Evolutionary conservation across 768 basidiomycete species (phyloP), one percentile per base, ranked within the genome.

Genomic region (Rhodotorula taiwanensis): DNA sequence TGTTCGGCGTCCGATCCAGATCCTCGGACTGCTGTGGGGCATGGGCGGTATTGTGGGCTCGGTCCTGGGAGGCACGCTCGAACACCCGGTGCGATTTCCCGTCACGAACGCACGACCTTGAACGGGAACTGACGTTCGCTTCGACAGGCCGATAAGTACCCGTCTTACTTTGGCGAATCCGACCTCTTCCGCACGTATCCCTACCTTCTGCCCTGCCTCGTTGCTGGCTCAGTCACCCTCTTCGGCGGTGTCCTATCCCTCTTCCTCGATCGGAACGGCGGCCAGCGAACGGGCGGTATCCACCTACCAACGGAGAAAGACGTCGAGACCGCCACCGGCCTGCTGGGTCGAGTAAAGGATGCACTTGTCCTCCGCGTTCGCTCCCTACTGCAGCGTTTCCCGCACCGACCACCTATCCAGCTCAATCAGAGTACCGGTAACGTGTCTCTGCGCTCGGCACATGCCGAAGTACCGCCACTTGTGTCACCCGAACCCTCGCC

Each of bases 21-120:
- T 58, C 50, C 42, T 58, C 41, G 93, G 92, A 5, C 61, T 52
- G 27, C 45, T 48, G 56, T 58, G 94, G 95, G 93, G 92, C 64
- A 83, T 98, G 68, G 95, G 94, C 64, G 95, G 93, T 82, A 89
- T 92, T 18, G 83, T 85, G 50, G 90, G 90, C 48, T 87, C 87
- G 50, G 86, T 92, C 55, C 81, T 93, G 34, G 91, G 69, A 28
- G 69, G 69, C 15, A 48, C 56, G 2, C 55, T 66, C 39, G 69
- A 70, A 45, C 63, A 64, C 47, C 69, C 69, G 1, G 64, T 60
- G 43, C 43, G 43, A 7, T 44, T n/a, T n/a, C n/a, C n/a, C n/a
- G n/a, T n/a, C n/a, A 11, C 20, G 20, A 18, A 8, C 43, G 11
- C 43, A 7, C 23, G 20, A n/a, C 23, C 43, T 21, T 21, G 20